Evolutionary conservation across 768 basidiomycete genomes (phyloP).

Genomic region (Phallus indusiatus): DNA sequence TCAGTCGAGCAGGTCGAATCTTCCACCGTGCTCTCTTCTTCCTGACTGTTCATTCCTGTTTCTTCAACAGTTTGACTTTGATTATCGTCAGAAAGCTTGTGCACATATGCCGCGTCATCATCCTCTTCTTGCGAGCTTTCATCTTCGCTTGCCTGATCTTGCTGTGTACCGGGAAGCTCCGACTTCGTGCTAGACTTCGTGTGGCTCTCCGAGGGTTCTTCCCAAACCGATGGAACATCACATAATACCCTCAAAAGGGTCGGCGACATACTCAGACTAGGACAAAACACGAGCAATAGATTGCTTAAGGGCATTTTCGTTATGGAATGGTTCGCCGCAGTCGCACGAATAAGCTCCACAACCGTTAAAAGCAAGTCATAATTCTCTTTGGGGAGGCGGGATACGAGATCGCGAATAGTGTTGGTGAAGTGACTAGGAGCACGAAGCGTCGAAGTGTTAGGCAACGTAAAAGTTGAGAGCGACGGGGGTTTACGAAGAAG

Average conservation of each 20-base stretch:
- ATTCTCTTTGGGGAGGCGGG: constrained; percentile 68
- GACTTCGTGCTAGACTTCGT: constrained; percentile 20
- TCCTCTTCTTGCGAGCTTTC: not conserved
- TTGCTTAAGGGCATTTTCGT: constrained; percentile 95
- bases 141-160: not conserved
- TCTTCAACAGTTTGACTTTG: not conserved
- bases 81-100: not conserved
- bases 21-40: not conserved
- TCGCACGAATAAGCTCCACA: constrained; percentile 68
- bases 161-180: not conserved
- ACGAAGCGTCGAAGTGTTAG: constrained; percentile 49
- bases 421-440: constrained; percentile 53
- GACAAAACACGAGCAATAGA: constrained; percentile 79
- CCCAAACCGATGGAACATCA: constrained; percentile 64
- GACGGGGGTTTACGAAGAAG: constrained; percentile 67
- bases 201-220: constrained; percentile 16
- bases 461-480: constrained; percentile 68
- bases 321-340: constrained; percentile 52
- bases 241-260: constrained; percentile 62
- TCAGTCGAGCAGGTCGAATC: not conserved
- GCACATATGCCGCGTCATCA: not conserved
- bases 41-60: not conserved
- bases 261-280: constrained; percentile 73
- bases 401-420: constrained; percentile 53
- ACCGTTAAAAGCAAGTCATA: constrained; percentile 79